Evolutionary conservation across 306 rosid genomes (phyloP).

Genomic region (Rosa rugosa): DNA sequence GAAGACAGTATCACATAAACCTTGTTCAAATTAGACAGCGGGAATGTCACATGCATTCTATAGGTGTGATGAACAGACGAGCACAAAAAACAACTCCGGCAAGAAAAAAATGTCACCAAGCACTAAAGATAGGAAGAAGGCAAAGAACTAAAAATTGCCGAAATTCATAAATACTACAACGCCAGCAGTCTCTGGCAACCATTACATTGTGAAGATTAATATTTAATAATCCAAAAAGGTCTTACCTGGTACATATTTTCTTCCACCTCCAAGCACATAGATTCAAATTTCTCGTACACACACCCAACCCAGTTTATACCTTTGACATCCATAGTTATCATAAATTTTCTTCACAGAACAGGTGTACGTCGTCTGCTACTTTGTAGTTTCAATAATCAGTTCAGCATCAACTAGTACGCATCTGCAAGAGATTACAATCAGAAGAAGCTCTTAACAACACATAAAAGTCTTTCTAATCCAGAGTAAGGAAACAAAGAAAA

Average conservation of each 20-base stretch:
- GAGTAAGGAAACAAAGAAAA: neutral
- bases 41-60: constrained; percentile 8
- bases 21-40: neutral
- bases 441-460: neutral
- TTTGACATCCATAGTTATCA: constrained; percentile 54
- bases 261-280: constrained; percentile 82
- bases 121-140: neutral
- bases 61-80: neutral
- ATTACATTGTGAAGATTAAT: constrained; percentile 19
- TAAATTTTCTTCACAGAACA: constrained; percentile 15
- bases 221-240: constrained; percentile 14
- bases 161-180: neutral
- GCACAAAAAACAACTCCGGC: constrained; percentile 5
- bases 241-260: constrained; percentile 69
- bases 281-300: constrained; percentile 67
- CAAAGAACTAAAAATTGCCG: constrained; percentile 2
- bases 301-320: constrained; percentile 77
- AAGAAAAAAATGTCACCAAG: constrained; percentile 10
- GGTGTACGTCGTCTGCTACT: constrained; percentile 24
- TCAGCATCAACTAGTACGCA: constrained; percentile 28
- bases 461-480: constrained; percentile 13
- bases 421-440: constrained; percentile 30
- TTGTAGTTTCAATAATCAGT: constrained; percentile 9
- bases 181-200: neutral
- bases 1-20: constrained; percentile 15